phyloP scores from a whole-genome alignment of 108 stramenopile genomes.

The Thalassiosira profunda region DNA sequence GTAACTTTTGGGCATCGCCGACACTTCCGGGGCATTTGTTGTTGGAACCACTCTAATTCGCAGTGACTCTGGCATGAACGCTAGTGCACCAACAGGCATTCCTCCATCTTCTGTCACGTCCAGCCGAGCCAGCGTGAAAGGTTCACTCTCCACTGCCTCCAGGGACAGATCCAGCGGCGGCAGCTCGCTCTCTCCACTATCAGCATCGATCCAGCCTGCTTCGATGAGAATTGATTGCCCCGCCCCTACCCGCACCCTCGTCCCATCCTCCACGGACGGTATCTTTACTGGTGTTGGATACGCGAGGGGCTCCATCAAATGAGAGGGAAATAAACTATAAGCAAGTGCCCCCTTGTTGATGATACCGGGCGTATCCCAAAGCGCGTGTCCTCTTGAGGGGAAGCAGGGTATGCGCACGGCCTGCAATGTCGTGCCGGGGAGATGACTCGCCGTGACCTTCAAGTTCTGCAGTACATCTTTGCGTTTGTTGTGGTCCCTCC shows the following conservation, averaged over 20 bases:
- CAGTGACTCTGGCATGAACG: background rate
- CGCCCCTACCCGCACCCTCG: background rate
- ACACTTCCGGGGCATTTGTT: background rate
- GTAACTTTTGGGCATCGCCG: background rate
- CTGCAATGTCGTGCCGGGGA: constrained; percentile 9
- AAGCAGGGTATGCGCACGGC: constrained; percentile 6
- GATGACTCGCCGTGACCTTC: background rate
- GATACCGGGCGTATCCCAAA: constrained; percentile 12
- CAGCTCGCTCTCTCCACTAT: no score
- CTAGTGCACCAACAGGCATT: background rate
- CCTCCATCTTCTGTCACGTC: background rate
- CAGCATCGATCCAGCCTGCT: no score
- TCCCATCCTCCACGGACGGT: background rate
- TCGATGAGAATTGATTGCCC: background rate
- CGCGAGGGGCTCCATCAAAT: constrained; percentile 6
- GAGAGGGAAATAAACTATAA: constrained; percentile 10
- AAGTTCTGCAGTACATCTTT: background rate
- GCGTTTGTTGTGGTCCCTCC: background rate
- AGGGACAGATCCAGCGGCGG: no score
- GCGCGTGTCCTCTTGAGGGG: background rate
- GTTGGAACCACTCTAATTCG: background rate
- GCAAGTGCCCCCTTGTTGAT: background rate
- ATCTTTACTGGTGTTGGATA: background rate
- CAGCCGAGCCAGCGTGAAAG: background rate
- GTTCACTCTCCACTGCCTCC: background rate